Base-by-base conservation (phyloP, 1,284 basidiomycete species). In the Cryptococcus sp. region DNA sequence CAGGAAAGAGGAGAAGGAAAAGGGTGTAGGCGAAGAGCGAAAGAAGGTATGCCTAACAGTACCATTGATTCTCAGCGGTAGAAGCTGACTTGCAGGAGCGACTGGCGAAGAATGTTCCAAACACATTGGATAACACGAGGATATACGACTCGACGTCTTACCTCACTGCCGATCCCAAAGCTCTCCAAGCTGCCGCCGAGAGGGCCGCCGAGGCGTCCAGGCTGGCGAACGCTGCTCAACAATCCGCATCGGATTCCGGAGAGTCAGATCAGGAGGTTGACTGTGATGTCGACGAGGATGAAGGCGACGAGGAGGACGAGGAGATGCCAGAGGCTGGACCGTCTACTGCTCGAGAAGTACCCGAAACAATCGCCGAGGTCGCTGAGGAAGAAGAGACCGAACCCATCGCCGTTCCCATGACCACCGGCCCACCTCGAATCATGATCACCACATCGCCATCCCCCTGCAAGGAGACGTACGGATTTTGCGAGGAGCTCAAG, bases 51-150 rank as follows among this genome's bases (percentile, higher is more conserved):
- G 63, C 50, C 14, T 22, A 16, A 19, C 5, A 2, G 9, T 9
- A 21, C 24, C 19, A 44, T 4, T 12, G 5, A 19, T 14, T 16
- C 16, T 14, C 12, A n/a, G n/a, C n/a, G n/a, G n/a, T n/a, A n/a
- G n/a, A n/a, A n/a, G 36, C 49, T 54, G 37, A 48, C 18, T 37
- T n/a, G 37, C 43, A 91, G 88, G 85, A 83, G 81, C 82, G 91
- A 52, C 74, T 89, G 33, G 79, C 81, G 5, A 81, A 85, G 62
- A 95, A 97, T 76, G 78, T 93, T 19, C 90, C 94, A 0, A 80
- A 82, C 35, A 98, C 94, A 0, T 82, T 97, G 32, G 94, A 98
- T 68, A 97, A 97, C 70, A 87, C 84, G 45, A 83, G 93, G 53
- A 84, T 92, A 69, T 88, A 82, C 69, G 91, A 95, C 61, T 86